Conservation (phyloP, 2,329 filamentous ascomycete genomes). For the Lecanicillium sp. region DNA sequence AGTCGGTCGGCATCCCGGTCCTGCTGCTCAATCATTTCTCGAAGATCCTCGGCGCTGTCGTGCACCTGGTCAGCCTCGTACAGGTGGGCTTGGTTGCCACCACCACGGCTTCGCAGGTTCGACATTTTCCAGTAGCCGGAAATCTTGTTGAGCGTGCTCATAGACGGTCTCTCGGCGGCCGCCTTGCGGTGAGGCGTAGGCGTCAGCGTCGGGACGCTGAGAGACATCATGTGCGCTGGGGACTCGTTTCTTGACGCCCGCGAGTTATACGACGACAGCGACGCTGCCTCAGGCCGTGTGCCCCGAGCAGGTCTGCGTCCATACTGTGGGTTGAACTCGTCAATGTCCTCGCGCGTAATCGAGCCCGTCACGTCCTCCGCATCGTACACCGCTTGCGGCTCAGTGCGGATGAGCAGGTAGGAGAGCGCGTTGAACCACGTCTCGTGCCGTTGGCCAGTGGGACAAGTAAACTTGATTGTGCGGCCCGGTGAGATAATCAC, state of each 20-base stretch:
- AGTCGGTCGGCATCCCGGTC: slow-evolving; percentile 70
- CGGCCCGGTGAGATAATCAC: slow-evolving; percentile 84
- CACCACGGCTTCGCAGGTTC: slow-evolving; percentile 44
- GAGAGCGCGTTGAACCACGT: slow-evolving; percentile 98
- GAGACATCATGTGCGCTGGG: slow-evolving; percentile 41
- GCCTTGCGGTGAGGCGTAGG: slow-evolving; percentile 37
- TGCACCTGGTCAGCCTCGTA: slow-evolving; percentile 57
- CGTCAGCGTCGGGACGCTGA: slow-evolving; percentile 50
- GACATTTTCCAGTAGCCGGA: slow-evolving; percentile 55
- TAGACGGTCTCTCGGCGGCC: slow-evolving; percentile 20
- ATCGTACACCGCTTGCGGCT: slow-evolving; percentile 54
- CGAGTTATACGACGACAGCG: slow-evolving; percentile 75
- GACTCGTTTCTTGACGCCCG: slow-evolving; percentile 61
- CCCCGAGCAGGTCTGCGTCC: slow-evolving; percentile 23
- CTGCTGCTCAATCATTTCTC: slow-evolving; percentile 70
- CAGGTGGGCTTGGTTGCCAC: slow-evolving; percentile 37
- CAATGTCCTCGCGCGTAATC: slow-evolving; percentile 54
- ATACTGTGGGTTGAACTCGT: slow-evolving; percentile 74
- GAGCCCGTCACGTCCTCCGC: slow-evolving; percentile 50
- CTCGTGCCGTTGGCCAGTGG: slow-evolving; percentile 89
- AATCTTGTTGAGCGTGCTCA: slow-evolving; percentile 47
- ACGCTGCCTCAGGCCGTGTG: slow-evolving; percentile 49
- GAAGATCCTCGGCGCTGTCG: slow-evolving; percentile 76
- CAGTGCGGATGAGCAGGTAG: slow-evolving; percentile 77
- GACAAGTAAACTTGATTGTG: slow-evolving; percentile 87